Percentiles rank a stretch among this genome's conserved stretches.
Conservation (phyloP, 2,329 filamentous ascomycete species). For the Phaeosphaeriaceae sp. region DNA sequence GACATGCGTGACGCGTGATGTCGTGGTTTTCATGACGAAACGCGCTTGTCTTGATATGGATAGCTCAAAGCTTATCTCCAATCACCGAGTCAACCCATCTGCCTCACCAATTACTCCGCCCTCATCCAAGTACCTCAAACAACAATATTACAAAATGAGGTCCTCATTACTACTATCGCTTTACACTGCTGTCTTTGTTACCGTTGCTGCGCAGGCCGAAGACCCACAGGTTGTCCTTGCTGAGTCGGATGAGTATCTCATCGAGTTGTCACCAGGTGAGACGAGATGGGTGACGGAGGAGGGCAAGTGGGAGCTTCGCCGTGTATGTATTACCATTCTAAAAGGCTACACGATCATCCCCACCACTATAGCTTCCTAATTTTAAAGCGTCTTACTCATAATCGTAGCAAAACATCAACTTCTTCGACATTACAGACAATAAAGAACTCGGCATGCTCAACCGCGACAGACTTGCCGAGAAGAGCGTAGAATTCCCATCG, state of each 20-base stretch:
- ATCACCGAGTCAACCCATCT: slow-evolving; percentile 31
- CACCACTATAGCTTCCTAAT: not conserved
- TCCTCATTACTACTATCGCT: slow-evolving; percentile 42
- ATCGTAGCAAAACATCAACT: slow-evolving; percentile 77
- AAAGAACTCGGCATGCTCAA: slow-evolving; percentile 64
- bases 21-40: slow-evolving; percentile 10
- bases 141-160: slow-evolving; percentile 28
- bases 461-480: slow-evolving; percentile 20
- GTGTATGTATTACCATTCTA: slow-evolving; percentile 62
- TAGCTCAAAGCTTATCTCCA: slow-evolving; percentile 25
- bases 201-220: slow-evolving; percentile 34
- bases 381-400: slow-evolving; percentile 22
- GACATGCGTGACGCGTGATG: slow-evolving; percentile 5
- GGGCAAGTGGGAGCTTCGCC: slow-evolving; percentile 89
- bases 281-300: slow-evolving; percentile 90
- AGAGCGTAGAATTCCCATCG: slow-evolving; percentile 68
- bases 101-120: slow-evolving; percentile 8
- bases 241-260: slow-evolving; percentile 58
- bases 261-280: slow-evolving; percentile 84
- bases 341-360: too few relatives aligned
- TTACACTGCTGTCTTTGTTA: slow-evolving; percentile 35
- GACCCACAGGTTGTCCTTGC: slow-evolving; percentile 36
- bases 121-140: not conserved
- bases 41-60: slow-evolving; percentile 9
- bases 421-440: slow-evolving; percentile 92